Conservation (phyloP, 2,329 filamentous ascomycete species). For the Pyricularia grisea region DNA sequence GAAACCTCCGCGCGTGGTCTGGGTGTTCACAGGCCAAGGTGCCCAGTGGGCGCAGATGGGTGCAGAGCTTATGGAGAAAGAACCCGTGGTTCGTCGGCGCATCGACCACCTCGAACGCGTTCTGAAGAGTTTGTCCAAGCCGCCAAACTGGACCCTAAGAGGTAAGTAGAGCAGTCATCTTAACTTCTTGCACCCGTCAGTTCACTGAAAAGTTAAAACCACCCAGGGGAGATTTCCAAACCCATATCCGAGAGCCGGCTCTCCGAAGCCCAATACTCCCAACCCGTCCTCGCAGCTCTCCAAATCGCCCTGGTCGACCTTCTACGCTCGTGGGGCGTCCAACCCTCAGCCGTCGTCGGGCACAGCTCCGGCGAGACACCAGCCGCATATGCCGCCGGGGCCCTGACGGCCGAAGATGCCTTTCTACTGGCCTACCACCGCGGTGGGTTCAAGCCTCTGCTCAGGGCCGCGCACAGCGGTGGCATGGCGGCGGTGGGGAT, state of each 20-base stretch:
- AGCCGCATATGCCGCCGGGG: slow-evolving; percentile 12
- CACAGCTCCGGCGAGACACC: slow-evolving; percentile 13
- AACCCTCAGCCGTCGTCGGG: slow-evolving; percentile 10
- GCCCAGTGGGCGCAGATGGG: slow-evolving; percentile 25
- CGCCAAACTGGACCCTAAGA: slow-evolving; percentile 17
- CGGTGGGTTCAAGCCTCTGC: slow-evolving; percentile 6
- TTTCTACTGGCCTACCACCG: slow-evolving; percentile 11
- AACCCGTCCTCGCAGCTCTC: slow-evolving; percentile 6
- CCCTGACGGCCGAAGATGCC: slow-evolving; percentile 8
- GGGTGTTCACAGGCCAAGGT: slow-evolving; percentile 24
- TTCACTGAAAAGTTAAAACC: not conserved
- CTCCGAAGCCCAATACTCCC: slow-evolving; percentile 7
- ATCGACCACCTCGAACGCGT: slow-evolving; percentile 2
- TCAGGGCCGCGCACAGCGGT: slow-evolving; percentile 3
- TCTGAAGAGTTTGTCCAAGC: slow-evolving; percentile 11
- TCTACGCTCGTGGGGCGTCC: slow-evolving; percentile 10
- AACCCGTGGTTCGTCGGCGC: not conserved
- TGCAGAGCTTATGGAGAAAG: slow-evolving; percentile 11
- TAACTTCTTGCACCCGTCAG: not conserved
- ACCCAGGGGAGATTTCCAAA: slow-evolving; percentile 1
- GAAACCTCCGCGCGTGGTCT: not conserved
- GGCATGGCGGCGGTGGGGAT: slow-evolving; percentile 8
- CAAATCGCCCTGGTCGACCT: slow-evolving; percentile 23
- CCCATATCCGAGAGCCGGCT: slow-evolving; percentile 6
- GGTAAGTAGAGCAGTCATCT: not conserved